Evolutionary conservation across 129 eudicot species (phyloP).

Genomic region (Deinandra increscens): DNA sequence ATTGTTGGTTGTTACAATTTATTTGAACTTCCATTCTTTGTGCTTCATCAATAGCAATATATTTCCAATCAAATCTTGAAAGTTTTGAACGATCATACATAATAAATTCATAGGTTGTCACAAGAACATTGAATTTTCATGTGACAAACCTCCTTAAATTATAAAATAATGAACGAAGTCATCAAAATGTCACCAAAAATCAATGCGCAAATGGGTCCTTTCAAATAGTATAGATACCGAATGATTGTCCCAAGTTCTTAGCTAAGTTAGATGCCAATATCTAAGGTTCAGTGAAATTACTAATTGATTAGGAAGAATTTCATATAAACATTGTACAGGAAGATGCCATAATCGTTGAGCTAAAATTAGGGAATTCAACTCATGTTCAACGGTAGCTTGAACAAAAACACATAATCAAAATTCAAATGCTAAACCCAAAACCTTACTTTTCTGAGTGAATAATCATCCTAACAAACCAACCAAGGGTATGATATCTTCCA

Average conservation of each 20-base stretch:
- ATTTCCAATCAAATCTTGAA: constrained; percentile 94
- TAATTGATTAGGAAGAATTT: not conserved
- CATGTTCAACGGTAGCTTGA: not conserved
- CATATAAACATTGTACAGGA: not conserved
- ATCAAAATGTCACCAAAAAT: not conserved
- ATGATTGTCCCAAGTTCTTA: not conserved
- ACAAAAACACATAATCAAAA: not conserved
- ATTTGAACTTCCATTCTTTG: too few relatives aligned
- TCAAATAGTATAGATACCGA: not conserved
- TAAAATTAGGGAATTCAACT: too few relatives aligned
- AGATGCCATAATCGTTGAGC: not conserved
- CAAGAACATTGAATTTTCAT: constrained; percentile 94
- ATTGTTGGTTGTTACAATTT: too few relatives aligned
- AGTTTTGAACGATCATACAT: constrained; percentile 96
- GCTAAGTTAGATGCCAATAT: not conserved
- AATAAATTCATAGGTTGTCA: constrained; percentile 92
- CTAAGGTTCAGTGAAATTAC: not conserved
- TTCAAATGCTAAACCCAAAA: not conserved
- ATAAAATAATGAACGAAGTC: not conserved
- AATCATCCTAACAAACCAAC: constrained; percentile 96
- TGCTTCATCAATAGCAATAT: constrained; percentile 96
- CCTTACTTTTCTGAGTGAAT: constrained; percentile 90
- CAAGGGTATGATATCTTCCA: constrained; percentile 86
- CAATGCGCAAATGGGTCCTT: not conserved
- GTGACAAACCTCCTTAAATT: constrained; percentile 69